These are phyloP conservation scores for Gryganskiella cystojenkinii DNA, from an alignment of 192 early-diverging fungal species.

Conservation along the genomic window DNA sequence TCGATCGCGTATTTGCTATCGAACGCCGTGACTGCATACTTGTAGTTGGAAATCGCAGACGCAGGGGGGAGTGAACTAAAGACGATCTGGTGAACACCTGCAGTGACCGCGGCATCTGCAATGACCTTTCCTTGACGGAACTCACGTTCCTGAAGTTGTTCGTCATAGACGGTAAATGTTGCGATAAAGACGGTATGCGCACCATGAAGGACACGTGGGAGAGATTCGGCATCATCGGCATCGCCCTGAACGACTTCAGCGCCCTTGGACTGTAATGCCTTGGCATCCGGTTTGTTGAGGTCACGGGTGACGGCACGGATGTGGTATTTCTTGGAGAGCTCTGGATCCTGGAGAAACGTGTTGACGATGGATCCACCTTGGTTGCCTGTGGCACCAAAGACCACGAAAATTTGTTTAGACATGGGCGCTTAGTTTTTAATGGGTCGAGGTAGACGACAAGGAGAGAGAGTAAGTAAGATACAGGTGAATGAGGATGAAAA, in stretches of 20 bases:
- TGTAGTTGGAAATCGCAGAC: neutral
- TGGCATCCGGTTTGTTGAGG: constrained; percentile 9
- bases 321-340: constrained; percentile 9
- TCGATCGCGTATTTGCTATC: constrained; percentile 3
- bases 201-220: constrained; percentile 20
- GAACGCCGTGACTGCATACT: neutral
- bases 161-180: constrained; percentile 8
- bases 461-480: too few relatives aligned
- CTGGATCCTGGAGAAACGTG: constrained; percentile 19
- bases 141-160: neutral
- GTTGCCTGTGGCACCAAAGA: constrained; percentile 29
- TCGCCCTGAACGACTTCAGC: constrained; percentile 26
- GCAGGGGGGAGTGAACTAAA: constrained; percentile 7
- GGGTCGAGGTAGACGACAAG: too few relatives aligned
- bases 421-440: too few relatives aligned
- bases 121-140: constrained; percentile 9
- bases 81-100: constrained; percentile 11
- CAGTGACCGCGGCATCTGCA: constrained; percentile 10
- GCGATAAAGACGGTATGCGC: constrained; percentile 28
- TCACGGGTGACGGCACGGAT: constrained; percentile 25
- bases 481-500: too few relatives aligned
- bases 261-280: constrained; percentile 14
- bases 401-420: constrained; percentile 22
- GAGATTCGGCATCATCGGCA: constrained; percentile 13
- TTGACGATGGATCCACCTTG: constrained; percentile 23